Evolutionary conservation across 106 monocot genomes (phyloP), one percentile per base, ranked within the genome.

Genomic region (Agapanthus africanus): DNA sequence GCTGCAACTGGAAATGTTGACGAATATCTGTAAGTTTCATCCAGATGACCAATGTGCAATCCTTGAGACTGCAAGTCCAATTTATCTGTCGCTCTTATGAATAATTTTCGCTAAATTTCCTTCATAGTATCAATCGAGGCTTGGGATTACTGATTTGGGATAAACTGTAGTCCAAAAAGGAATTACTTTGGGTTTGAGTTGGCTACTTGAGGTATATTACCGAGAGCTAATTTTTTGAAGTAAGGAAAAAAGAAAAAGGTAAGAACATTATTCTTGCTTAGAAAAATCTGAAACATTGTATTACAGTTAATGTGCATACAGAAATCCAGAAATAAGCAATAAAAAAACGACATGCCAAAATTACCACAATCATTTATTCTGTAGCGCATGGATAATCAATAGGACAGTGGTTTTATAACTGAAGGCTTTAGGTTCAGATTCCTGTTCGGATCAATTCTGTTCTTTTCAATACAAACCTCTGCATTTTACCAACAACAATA

Each of bases 1-100:
- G 78, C 83, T 91, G 94, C 94, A 95, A 95, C 44, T 91, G 70
- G 79, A 90, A 76, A 91, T 91, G 94, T 69, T 95, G 11, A 85
- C 85, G 64, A 60, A 81, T 9, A 91, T 91, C n/a, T 74, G 91
- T 23, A 91, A 76, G 54, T 91, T 85, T 80, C 74, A 71, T n/a
- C 83, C 77, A 59, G 85, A 83, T 11, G 83, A 79, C 49, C 94
- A 95, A 79, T 81, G 76, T 64, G 70, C 75, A 39, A 76, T 91
- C 27, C 84, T 95, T 71, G 80, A 81, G 61, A 54, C 44, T 59
- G 94, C 91, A 77, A 67, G 76, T 54, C 11, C 33, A 65, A 66
- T 26, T 11, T 19, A 27, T 44, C 11, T 31, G 30, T 66, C 37
- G 30, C 19, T n/a, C n/a, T n/a, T n/a, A n/a, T n/a, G n/a, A n/a